These are phyloP conservation scores for Chaetomiaceae sp. DNA, from an alignment of 2,329 filamentous ascomycete genomes.

Conservation along the genomic window DNA sequence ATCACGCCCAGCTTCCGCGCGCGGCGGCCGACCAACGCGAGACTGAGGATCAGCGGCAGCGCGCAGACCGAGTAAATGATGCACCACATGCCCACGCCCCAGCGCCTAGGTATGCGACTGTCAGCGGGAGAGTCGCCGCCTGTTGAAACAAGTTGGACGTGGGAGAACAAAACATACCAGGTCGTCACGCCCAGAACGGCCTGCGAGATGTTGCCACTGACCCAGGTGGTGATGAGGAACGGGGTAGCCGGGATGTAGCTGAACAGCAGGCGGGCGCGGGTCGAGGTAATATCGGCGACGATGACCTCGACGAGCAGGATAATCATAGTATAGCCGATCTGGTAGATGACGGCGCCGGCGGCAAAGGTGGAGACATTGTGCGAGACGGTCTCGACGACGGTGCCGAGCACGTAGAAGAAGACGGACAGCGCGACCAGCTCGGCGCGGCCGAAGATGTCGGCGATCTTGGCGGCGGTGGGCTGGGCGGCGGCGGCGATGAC, in stretches of 20 bases:
- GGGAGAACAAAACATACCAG: slow-evolving; percentile 35
- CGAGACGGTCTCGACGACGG: slow-evolving; percentile 50
- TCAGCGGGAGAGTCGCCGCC: too few species aligned
- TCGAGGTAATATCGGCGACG: slow-evolving; percentile 57
- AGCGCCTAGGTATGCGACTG: slow-evolving; percentile 33
- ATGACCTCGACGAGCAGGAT: slow-evolving; percentile 58
- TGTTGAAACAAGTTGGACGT: too few species aligned
- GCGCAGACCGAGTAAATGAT: slow-evolving; percentile 56
- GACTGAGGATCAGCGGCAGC: slow-evolving; percentile 48
- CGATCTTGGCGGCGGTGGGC: slow-evolving; percentile 53
- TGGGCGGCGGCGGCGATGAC: slow-evolving; percentile 55
- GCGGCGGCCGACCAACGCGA: slow-evolving; percentile 45
- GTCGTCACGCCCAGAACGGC: slow-evolving; percentile 42
- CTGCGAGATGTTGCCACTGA: slow-evolving; percentile 50
- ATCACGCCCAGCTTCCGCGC: slow-evolving; percentile 47
- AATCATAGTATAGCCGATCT: slow-evolving; percentile 57
- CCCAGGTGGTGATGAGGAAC: slow-evolving; percentile 60
- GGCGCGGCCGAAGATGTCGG: slow-evolving; percentile 57
- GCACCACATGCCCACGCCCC: slow-evolving; percentile 60
- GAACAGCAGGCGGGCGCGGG: slow-evolving; percentile 57
- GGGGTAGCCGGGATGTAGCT: slow-evolving; percentile 56
- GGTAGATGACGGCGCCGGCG: slow-evolving; percentile 54
- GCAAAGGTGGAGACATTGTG: slow-evolving; percentile 45
- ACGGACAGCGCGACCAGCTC: slow-evolving; percentile 53
- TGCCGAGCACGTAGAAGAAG: slow-evolving; percentile 54